phyloP scores from a whole-genome alignment of 495 filamentous ascomycete species.

The Ascodesmis nigricans region DNA sequence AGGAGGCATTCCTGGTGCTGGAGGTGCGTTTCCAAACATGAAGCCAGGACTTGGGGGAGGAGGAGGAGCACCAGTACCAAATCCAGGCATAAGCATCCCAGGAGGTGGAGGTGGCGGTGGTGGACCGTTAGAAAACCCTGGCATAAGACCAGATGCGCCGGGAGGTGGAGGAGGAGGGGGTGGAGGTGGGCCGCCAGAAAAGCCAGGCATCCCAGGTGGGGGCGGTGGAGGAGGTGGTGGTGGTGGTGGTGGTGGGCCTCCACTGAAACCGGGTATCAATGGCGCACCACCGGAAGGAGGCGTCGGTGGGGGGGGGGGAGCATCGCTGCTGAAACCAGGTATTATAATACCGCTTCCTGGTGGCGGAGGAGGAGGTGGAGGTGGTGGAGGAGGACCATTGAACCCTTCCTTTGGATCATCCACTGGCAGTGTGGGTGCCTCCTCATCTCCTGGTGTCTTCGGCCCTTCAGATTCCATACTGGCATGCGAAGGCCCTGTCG shows the following conservation, averaged over 20 bases:
- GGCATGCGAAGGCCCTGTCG: conserved; percentile 56
- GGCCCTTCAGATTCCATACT: conserved; percentile 49
- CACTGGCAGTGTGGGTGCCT: conserved; percentile 28
- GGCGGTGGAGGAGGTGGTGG: conserved; percentile 29
- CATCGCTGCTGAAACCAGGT: conserved; percentile 23
- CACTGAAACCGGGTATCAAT: conserved; percentile 23
- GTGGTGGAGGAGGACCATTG: conserved; percentile 31
- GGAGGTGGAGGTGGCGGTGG: conserved; percentile 14
- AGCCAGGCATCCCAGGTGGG: conserved; percentile 27
- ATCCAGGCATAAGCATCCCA: conserved; percentile 6
- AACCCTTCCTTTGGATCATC: conserved; percentile 24
- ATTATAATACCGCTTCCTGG: conserved; percentile 26
- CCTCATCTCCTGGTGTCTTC: conserved; percentile 44
- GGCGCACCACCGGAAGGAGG: too few species aligned
- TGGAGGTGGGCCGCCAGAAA: conserved; percentile 5
- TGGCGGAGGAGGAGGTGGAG: conserved; percentile 30
- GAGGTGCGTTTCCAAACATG: conserved; percentile 14
- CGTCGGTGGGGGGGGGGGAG: conserved; percentile 33
- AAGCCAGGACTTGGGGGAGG: conserved; percentile 23
- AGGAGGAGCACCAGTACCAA: conserved; percentile 11
- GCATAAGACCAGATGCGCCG: conserved; percentile 4
- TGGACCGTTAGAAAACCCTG: conserved; percentile 8
- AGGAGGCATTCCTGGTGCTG: conserved; percentile 14
- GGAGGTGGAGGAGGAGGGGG: conserved; percentile 12
- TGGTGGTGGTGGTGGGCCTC: conserved; percentile 18